Evolutionary conservation across 805 yeast genomes (phyloP), one percentile per base, ranked within the genome.

Genomic region (Debaryomyces maramus): DNA sequence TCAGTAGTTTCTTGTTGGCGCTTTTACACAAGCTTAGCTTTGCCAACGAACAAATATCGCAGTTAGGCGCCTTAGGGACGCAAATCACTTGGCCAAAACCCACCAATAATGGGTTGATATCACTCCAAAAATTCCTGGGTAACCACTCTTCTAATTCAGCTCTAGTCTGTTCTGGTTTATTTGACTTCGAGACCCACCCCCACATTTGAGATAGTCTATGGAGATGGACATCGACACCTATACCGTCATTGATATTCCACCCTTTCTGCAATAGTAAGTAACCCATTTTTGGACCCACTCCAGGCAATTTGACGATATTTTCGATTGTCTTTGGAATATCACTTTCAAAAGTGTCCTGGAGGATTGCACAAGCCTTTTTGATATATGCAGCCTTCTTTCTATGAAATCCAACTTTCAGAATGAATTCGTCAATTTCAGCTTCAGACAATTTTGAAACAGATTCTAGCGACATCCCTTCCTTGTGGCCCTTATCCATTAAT

Each of bases 261-360:
- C 93, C 96, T 29, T 79, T 76, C 52, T 88, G 96, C 43, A 88
- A 65, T 1, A 90, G 72, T 28, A 90, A 63, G 56, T 77, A 85
- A 0, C 95, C 96, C 98, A 90, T 90, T 58, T 90, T 90, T 6
- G 96, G 96, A 0, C 98, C 98, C 3, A 90, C 95, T 0, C 98
- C 98, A 0, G 97, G 97, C 22, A 90, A 65, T 0, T 75, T 60
- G 4, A 77, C 70, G 37, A 90, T 70, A 0, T 83, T 90, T 5
- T 75, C 80, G 6, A 85, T 72, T 2, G 82, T 73, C 43, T 73
- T 61, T 0, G 98, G 98, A 3, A 91, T 73, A 48, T 89, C 97
- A 6, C 81, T 80, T 8, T 67, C 65, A 55, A 72, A 80, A 15
- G 72, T 53, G 1, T 72, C 74, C 3, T 54, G 50, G 6, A 89